These are phyloP conservation scores for Euphorbia schlechtendalii DNA, from an alignment of 441 rosid genomes.

Conservation along the genomic window DNA sequence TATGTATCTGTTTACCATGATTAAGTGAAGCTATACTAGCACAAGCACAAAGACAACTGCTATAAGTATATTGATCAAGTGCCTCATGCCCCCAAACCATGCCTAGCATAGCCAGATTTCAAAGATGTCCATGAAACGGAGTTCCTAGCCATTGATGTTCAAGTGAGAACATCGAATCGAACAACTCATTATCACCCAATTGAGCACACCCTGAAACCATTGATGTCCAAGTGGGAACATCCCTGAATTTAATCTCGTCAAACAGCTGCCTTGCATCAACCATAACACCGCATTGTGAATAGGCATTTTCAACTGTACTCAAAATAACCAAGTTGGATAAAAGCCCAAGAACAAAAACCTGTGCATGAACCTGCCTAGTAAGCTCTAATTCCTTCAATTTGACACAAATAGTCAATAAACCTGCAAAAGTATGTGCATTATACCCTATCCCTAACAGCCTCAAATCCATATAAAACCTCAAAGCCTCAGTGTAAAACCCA, in stretches of 20 bases:
- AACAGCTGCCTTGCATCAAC: conserved; percentile 50
- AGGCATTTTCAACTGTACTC: conserved; percentile 51
- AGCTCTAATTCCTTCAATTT: conserved; percentile 41
- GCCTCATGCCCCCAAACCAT: conserved; percentile 40
- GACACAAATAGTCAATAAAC: conserved; percentile 55
- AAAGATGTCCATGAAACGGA: conserved; percentile 57
- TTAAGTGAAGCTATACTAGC: conserved; percentile 52
- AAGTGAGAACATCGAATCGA: conserved; percentile 48
- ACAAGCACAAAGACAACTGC: conserved; percentile 62
- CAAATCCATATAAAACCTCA: conserved; percentile 48
- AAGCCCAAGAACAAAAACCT: conserved; percentile 61
- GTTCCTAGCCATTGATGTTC: too few species aligned
- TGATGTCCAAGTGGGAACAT: conserved; percentile 53
- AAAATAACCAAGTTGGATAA: conserved; percentile 48
- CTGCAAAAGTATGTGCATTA: conserved; percentile 63
- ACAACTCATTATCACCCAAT: conserved; percentile 33
- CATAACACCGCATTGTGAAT: conserved; percentile 44
- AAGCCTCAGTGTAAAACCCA: conserved; percentile 34
- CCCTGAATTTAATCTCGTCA: conserved; percentile 36
- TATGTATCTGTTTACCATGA: conserved; percentile 52
- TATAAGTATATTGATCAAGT: conserved; percentile 47
- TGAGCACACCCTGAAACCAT: conserved; percentile 48
- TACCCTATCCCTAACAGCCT: conserved; percentile 44
- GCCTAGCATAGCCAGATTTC: conserved; percentile 49
- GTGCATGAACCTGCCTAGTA: conserved; percentile 67